Conservation (phyloP, 192 early-diverging fungal genomes). For the Linderina pennispora region DNA sequence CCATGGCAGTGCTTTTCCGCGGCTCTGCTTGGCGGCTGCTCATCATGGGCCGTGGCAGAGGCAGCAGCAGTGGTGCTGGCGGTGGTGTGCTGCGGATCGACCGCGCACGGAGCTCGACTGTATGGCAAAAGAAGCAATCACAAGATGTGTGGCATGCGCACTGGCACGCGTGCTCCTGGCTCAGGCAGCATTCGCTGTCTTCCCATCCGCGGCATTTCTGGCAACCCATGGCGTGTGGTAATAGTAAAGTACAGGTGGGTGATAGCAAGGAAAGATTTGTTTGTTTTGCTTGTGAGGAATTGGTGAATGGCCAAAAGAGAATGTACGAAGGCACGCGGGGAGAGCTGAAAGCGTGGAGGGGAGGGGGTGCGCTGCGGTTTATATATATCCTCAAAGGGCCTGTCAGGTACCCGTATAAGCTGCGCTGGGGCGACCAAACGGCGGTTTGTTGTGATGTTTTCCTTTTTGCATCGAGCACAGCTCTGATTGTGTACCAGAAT, state of each 20-base stretch:
- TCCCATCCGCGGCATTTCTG: conserved; percentile 41
- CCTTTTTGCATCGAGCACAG: too few relatives aligned
- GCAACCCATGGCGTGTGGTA: conserved; percentile 18
- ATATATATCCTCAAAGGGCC: too few relatives aligned
- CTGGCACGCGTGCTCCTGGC: conserved; percentile 11
- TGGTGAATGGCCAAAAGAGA: neutral
- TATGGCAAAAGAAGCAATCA: conserved; percentile 20
- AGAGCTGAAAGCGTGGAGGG: too few relatives aligned
- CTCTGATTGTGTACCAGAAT: too few relatives aligned
- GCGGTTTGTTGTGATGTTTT: too few relatives aligned
- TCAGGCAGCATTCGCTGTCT: conserved; percentile 37
- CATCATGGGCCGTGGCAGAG: neutral
- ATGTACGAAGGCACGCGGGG: too few relatives aligned
- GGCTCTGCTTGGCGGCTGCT: neutral
- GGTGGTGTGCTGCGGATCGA: neutral
- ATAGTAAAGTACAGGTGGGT: neutral
- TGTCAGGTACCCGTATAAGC: too few relatives aligned
- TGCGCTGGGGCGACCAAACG: too few relatives aligned
- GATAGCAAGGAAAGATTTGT: neutral
- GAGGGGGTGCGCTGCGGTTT: too few relatives aligned
- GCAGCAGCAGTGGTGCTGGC: neutral
- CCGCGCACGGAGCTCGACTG: conserved; percentile 9
- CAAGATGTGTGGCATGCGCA: conserved; percentile 28
- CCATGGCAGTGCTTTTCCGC: neutral
- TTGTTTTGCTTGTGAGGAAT: neutral